Conservation (phyloP, 768 basidiomycete genomes). For the Hypholoma sublateritium region DNA sequence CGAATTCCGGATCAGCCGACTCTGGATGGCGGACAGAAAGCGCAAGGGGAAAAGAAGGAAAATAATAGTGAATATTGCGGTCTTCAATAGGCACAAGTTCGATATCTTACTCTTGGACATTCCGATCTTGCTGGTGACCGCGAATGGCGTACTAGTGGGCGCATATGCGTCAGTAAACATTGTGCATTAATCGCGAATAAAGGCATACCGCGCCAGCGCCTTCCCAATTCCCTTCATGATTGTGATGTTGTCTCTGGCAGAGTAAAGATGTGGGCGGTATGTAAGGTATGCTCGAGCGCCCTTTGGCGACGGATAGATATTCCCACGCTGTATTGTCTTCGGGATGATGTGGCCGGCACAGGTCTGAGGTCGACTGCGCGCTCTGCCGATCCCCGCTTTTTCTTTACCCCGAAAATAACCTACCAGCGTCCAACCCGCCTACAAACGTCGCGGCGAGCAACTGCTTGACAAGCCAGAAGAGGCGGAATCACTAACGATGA, state of each 20-base stretch:
- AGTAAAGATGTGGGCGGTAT: slow-evolving; percentile 1
- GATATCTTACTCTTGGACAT: slow-evolving; percentile 82
- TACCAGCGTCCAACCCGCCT: not conserved
- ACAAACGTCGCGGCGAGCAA: too few relatives aligned
- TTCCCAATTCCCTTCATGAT: slow-evolving; percentile 86
- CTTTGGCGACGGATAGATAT: slow-evolving; percentile 6
- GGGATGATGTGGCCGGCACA: not conserved
- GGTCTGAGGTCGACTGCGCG: not conserved
- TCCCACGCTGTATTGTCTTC: slow-evolving; percentile 13
- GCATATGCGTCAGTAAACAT: not conserved
- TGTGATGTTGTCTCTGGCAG: slow-evolving; percentile 5
- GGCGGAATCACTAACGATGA: slow-evolving; percentile 13
- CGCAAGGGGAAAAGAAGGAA: not conserved
- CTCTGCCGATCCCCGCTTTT: not conserved
- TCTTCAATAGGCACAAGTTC: not conserved
- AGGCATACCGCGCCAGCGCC: slow-evolving; percentile 66
- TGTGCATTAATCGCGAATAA: not conserved
- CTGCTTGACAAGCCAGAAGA: not conserved
- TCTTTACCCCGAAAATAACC: not conserved
- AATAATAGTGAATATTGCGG: not conserved
- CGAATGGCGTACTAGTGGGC: slow-evolving; percentile 79
- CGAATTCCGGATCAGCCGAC: slow-evolving; percentile 86
- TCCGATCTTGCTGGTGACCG: slow-evolving; percentile 84
- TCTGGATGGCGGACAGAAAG: slow-evolving; percentile 36
- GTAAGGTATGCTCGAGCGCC: not conserved